phyloP scores from a whole-genome alignment of 176 grass and related monocot species.

The Leersia perrieri region DNA sequence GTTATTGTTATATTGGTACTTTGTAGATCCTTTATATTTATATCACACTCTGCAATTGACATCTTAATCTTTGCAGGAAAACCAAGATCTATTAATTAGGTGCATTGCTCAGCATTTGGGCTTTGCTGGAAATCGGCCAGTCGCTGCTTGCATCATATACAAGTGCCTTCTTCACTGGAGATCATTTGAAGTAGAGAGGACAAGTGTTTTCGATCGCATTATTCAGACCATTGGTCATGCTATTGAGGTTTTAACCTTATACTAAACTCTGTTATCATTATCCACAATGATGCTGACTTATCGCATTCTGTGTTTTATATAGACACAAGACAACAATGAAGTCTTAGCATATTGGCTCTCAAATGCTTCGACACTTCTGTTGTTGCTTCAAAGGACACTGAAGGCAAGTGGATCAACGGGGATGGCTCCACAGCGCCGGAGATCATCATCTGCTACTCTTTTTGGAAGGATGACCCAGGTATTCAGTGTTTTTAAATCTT shows the following conservation, averaged over 20 bases:
- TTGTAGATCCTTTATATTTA: neutral
- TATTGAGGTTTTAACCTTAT: slow-evolving; percentile 76
- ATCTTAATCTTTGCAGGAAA: slow-evolving; percentile 58
- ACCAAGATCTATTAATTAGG: slow-evolving; percentile 96
- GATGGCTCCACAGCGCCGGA: slow-evolving; percentile 83
- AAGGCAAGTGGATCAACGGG: slow-evolving; percentile 92
- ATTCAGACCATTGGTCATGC: slow-evolving; percentile 99
- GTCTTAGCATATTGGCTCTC: slow-evolving; percentile 97
- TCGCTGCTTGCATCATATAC: slow-evolving; percentile 95
- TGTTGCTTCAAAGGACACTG: slow-evolving; percentile 88
- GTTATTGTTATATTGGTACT: neutral
- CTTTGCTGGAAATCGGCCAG: slow-evolving; percentile 78
- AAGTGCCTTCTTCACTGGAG: slow-evolving; percentile 99
- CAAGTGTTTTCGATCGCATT: slow-evolving; percentile 99
- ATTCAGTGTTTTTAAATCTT: slow-evolving; percentile 19
- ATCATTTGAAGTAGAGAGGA: slow-evolving; percentile 99
- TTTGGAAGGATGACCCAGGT: slow-evolving; percentile 99
- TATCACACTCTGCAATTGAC: slow-evolving; percentile 18
- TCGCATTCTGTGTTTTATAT: slow-evolving; percentile 43
- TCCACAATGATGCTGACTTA: slow-evolving; percentile 22
- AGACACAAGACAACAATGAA: slow-evolving; percentile 99
- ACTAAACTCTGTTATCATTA: slow-evolving; percentile 19
- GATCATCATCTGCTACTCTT: slow-evolving; percentile 91
- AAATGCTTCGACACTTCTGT: slow-evolving; percentile 88
- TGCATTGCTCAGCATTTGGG: slow-evolving; percentile 91